These are phyloP conservation scores for Carallia brachiata DNA, from an alignment of 345 rosid species.

Conservation along the genomic window DNA sequence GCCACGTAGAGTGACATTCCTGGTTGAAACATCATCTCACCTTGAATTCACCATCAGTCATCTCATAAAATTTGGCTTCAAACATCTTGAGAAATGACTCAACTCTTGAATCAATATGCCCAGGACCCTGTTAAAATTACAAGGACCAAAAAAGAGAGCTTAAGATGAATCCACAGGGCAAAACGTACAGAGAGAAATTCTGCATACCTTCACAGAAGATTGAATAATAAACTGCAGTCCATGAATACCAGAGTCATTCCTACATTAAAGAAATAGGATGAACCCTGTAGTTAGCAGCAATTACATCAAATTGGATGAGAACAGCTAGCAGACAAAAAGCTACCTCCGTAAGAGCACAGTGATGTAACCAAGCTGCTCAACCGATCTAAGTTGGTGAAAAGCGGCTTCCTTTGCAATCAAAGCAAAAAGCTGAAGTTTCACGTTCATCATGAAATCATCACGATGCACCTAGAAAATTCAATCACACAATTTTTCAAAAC, in stretches of 20 bases:
- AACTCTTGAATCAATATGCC: slow-evolving; percentile 73
- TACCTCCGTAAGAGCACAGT: slow-evolving; percentile 75
- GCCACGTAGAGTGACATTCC: too few species aligned
- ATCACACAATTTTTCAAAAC: slow-evolving; percentile 13
- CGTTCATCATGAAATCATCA: slow-evolving; percentile 75
- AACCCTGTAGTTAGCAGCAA: background rate
- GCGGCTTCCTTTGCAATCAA: slow-evolving; percentile 83
- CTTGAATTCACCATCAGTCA: slow-evolving; percentile 79
- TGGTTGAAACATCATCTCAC: slow-evolving; percentile 32
- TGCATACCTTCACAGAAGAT: slow-evolving; percentile 69
- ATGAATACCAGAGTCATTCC: slow-evolving; percentile 71
- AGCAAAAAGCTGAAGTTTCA: slow-evolving; percentile 75
- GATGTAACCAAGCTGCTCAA: slow-evolving; percentile 93
- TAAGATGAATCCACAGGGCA: background rate
- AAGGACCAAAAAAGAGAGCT: background rate
- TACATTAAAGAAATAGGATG: slow-evolving; percentile 17
- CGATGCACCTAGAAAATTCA: slow-evolving; percentile 58
- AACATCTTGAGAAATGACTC: slow-evolving; percentile 67
- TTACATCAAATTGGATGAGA: slow-evolving; percentile 2
- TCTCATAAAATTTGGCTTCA: slow-evolving; percentile 61
- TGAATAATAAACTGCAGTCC: slow-evolving; percentile 86
- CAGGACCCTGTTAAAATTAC: slow-evolving; percentile 55
- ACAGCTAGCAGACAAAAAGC: background rate
- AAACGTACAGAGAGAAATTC: background rate
- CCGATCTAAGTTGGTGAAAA: slow-evolving; percentile 94